These are phyloP conservation scores for Boletus pseudo-olivaceus DNA, from an alignment of 768 basidiomycete species.

Conservation along the genomic window DNA sequence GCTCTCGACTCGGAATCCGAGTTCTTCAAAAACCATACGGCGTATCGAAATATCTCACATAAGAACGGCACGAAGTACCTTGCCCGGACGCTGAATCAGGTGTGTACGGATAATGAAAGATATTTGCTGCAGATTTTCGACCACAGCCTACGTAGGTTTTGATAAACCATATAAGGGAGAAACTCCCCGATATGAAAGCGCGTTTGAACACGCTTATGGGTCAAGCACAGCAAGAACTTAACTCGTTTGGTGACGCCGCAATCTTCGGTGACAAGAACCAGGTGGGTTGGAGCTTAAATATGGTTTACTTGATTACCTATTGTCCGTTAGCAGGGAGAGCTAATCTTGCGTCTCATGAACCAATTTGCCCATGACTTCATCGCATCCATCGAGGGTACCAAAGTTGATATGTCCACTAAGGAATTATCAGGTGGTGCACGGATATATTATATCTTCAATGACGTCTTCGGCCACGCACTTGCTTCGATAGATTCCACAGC, in stretches of 20 bases:
- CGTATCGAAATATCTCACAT: conserved; percentile 93
- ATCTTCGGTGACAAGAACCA: conserved; percentile 90
- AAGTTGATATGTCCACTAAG: conserved; percentile 94
- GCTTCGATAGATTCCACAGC: conserved; percentile 85
- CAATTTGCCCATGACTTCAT: conserved; percentile 97
- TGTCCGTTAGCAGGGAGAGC: conserved; percentile 64
- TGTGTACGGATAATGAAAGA: conserved; percentile 32
- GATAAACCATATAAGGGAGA: conserved; percentile 97
- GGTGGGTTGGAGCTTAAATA: conserved; percentile 32
- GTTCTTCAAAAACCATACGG: conserved; percentile 86
- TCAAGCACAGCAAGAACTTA: conserved; percentile 97
- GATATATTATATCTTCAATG: conserved; percentile 99
- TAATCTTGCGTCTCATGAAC: conserved; percentile 96
- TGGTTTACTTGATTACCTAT: conserved; percentile 11
- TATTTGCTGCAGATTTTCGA: neutral
- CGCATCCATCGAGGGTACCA: conserved; percentile 95
- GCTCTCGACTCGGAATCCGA: conserved; percentile 83
- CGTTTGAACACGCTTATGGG: conserved; percentile 97
- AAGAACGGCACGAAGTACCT: conserved; percentile 97
- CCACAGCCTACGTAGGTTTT: conserved; percentile 61
- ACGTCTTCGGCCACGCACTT: conserved; percentile 92
- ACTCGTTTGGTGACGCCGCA: conserved; percentile 92
- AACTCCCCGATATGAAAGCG: conserved; percentile 99
- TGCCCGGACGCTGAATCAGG: conserved; percentile 91
- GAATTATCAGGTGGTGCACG: conserved; percentile 97